Evolutionary conservation across 2,329 filamentous ascomycete genomes (phyloP), one percentile per base, ranked within the genome.

Genomic region (Blastomyces emzantsi): DNA sequence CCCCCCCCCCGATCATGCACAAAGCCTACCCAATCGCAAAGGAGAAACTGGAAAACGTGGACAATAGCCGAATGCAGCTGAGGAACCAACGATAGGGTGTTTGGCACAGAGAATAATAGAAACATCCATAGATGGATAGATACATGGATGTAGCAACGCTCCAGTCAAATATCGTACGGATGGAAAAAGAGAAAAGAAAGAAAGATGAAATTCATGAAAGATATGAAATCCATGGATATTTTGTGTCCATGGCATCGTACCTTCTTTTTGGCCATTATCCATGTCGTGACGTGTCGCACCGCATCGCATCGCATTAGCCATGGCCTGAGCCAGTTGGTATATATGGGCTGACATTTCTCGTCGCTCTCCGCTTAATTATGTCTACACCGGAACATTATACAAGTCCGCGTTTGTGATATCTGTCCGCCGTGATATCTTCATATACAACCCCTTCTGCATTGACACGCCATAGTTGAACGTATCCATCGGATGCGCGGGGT

Each of bases 401-500:
- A n/a, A n/a, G 28, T 7, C 9, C 28, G 8, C 19, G 52, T 55
- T 36, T 36, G 28, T 1, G 6, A n/a, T 55, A 33, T 33, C 28
- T 7, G 25, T 28, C 11, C 55, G n/a, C 30, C 55, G 55, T 17
- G 55, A 57, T 41, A 57, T 57, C 55, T n/a, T 57, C 55, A 43
- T 57, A 41, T 41, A 57, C 30, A 57, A 25, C 9, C 33, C 33
- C 3, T 8, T 22, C n/a, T 57, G 55, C 36, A 57, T 43, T 5
- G 19, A 41, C 0, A 57, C 33, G n/a, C 55, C 55, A 25, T 57
- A 57, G 45, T 36, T 22, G 47, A 61, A 47, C 25, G 25, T 36
- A 43, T 63, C 30, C 54, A 51, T 54, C 55, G 61, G 54, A 17
- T 58, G 39, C n/a, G 41, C 30, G 7, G 61, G 61, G 41, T 63